Evolutionary conservation across 1,284 basidiomycete genomes (phyloP).

Genomic region (Cerrena zonata): DNA sequence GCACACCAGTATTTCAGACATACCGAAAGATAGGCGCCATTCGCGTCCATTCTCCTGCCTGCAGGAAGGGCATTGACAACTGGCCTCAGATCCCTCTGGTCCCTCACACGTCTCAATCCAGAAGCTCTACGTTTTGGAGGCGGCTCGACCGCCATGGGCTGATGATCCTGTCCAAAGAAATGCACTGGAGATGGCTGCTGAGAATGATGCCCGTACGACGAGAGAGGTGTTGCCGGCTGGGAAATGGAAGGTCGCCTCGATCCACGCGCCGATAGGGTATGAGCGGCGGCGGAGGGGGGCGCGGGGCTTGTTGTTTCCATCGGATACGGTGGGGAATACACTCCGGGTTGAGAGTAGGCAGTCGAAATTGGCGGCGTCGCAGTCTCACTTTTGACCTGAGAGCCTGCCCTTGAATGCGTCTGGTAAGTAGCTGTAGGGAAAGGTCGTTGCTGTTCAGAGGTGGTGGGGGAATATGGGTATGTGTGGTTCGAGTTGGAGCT

Average conservation of each 20-base stretch:
- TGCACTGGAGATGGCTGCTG: constrained; percentile 41
- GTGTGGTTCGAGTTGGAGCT: constrained; percentile 46
- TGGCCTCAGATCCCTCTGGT: constrained; percentile 65
- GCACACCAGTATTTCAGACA: constrained; percentile 17
- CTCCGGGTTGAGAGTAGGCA: constrained; percentile 45
- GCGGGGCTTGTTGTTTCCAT: constrained; percentile 62
- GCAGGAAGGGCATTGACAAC: constrained; percentile 51
- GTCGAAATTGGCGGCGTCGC: constrained; percentile 47
- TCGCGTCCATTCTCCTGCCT: constrained; percentile 62
- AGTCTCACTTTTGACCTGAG: constrained; percentile 52
- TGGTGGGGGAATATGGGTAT: constrained; percentile 45
- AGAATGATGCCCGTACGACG: constrained; percentile 56
- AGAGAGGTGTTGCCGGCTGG: constrained; percentile 60
- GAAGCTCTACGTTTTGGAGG: constrained; percentile 61
- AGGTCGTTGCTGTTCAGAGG: constrained; percentile 37
- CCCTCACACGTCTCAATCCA: constrained; percentile 68
- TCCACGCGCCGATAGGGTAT: constrained; percentile 41
- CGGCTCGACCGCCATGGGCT: constrained; percentile 69
- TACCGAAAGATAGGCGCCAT: constrained; percentile 62
- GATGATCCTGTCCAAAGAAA: constrained; percentile 54
- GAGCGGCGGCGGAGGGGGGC: constrained; percentile 40
- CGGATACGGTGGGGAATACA: constrained; percentile 35
- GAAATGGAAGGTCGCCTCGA: constrained; percentile 48
- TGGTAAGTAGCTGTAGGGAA: constrained; percentile 39
- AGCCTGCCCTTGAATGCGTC: constrained; percentile 54